These are phyloP conservation scores for Ceratocystis eucalypticola DNA, from an alignment of 2,329 filamentous ascomycete species.

Conservation along the genomic window DNA sequence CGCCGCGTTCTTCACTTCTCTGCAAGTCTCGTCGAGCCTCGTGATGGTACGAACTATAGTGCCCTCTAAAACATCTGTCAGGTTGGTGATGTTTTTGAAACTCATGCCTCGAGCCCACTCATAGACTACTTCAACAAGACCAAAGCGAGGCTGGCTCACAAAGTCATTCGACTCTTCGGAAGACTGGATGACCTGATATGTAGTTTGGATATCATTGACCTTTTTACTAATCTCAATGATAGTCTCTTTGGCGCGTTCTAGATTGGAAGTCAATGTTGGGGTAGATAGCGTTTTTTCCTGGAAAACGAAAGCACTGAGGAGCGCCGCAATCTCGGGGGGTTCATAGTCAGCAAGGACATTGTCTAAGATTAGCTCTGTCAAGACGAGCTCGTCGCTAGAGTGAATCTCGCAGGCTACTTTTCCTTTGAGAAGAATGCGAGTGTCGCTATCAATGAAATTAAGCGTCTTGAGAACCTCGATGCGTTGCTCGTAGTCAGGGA, in stretches of 20 bases:
- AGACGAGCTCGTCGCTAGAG: conserved; percentile 86
- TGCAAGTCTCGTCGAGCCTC: conserved; percentile 83
- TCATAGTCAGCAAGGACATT: conserved; percentile 93
- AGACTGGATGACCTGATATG: conserved; percentile 83
- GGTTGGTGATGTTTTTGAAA: conserved; percentile 91
- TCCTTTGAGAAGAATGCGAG: conserved; percentile 86
- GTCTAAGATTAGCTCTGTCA: conserved; percentile 91
- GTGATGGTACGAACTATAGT: conserved; percentile 95
- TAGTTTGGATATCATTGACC: conserved; percentile 77
- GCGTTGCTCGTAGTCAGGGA: conserved; percentile 93
- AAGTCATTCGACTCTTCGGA: conserved; percentile 89
- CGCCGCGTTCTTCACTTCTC: conserved; percentile 94
- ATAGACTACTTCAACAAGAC: conserved; percentile 92
- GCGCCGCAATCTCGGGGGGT: conserved; percentile 86
- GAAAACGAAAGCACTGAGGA: conserved; percentile 91
- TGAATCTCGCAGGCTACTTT: conserved; percentile 98
- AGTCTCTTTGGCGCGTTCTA: conserved; percentile 69
- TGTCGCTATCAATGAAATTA: conserved; percentile 76
- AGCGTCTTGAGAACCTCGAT: conserved; percentile 85
- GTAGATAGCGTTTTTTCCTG: conserved; percentile 84
- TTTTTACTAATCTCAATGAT: conserved; percentile 87
- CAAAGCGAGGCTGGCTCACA: conserved; percentile 72
- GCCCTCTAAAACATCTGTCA: conserved; percentile 93
- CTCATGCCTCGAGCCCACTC: conserved; percentile 97
- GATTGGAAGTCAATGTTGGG: conserved; percentile 65